These are phyloP conservation scores for Penicillium cosmopolitanum DNA, from an alignment of 495 filamentous ascomycete genomes.

Conservation along the genomic window DNA sequence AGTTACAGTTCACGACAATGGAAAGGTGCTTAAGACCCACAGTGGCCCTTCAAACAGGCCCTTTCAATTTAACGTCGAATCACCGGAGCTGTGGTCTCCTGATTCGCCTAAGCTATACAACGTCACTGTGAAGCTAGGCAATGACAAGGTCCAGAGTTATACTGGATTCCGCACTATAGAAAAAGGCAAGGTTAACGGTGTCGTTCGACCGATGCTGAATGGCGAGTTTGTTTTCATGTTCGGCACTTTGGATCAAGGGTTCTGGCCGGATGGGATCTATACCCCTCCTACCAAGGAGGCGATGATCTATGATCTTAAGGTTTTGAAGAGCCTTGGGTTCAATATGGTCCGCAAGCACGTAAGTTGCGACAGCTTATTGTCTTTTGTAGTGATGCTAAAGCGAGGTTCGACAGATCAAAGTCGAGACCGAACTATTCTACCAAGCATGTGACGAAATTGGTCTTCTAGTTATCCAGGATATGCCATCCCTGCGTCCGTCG, in stretches of 20 bases:
- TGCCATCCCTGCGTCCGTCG: constrained; percentile 59
- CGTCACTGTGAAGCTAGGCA: constrained; percentile 56
- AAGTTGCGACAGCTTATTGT: constrained; percentile 22
- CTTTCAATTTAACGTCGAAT: constrained; percentile 56
- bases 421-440: constrained; percentile 68
- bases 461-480: constrained; percentile 68
- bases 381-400: not conserved
- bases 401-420: constrained; percentile 59
- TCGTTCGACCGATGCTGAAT: constrained; percentile 65
- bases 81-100: constrained; percentile 62
- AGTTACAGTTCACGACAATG: constrained; percentile 48
- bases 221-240: constrained; percentile 68
- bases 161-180: constrained; percentile 69
- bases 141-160: constrained; percentile 61
- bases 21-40: constrained; percentile 41
- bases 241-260: constrained; percentile 70
- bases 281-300: constrained; percentile 62
- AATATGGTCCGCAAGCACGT: constrained; percentile 73
- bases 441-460: constrained; percentile 65
- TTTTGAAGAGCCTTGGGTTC: constrained; percentile 64
- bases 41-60: constrained; percentile 44
- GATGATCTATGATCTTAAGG: constrained; percentile 65
- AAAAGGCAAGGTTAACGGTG: constrained; percentile 54
- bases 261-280: constrained; percentile 70
- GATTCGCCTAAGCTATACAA: constrained; percentile 65